phyloP scores from a whole-genome alignment of 1,139 yeast species.

The Debaryomyces nepalensis region DNA sequence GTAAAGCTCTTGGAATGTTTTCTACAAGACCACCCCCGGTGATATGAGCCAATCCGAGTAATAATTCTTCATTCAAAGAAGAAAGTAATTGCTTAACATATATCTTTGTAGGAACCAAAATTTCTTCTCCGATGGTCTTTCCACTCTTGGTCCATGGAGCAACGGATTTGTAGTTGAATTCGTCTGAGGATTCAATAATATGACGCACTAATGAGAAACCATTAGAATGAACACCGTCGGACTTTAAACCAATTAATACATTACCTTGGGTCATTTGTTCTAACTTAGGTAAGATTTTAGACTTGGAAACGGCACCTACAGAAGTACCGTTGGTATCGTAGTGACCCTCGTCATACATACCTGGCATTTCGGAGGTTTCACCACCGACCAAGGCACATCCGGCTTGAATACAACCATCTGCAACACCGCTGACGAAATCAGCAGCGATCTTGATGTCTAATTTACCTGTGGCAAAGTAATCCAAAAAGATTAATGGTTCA shows the following conservation, averaged over 20 bases:
- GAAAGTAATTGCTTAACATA: slow-evolving; percentile 90
- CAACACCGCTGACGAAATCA: slow-evolving; percentile 92
- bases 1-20: slow-evolving; percentile 94
- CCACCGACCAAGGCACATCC: slow-evolving; percentile 99
- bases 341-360: slow-evolving; percentile 93
- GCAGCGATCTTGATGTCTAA: slow-evolving; percentile 84
- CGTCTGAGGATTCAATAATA: slow-evolving; percentile 77
- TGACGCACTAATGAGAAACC: slow-evolving; percentile 97
- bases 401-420: slow-evolving; percentile 91
- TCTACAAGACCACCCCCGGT: slow-evolving; percentile 99
- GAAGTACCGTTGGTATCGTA: slow-evolving; percentile 99
- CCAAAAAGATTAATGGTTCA: slow-evolving; percentile 93
- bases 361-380: slow-evolving; percentile 99
- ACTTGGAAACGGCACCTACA: slow-evolving; percentile 94
- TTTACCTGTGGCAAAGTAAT: slow-evolving; percentile 95
- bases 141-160: slow-evolving; percentile 85
- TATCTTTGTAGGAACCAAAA: slow-evolving; percentile 88
- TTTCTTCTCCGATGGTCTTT: slow-evolving; percentile 81
- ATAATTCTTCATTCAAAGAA: slow-evolving; percentile 65
- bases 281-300: slow-evolving; percentile 71
- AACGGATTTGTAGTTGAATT: slow-evolving; percentile 64
- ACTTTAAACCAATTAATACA: slow-evolving; percentile 80
- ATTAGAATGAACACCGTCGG: slow-evolving; percentile 95
- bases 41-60: slow-evolving; percentile 92
- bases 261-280: slow-evolving; percentile 76